Evolutionary conservation across 1,284 basidiomycete genomes (phyloP).

Genomic region (Rhodotorula sp.): DNA sequence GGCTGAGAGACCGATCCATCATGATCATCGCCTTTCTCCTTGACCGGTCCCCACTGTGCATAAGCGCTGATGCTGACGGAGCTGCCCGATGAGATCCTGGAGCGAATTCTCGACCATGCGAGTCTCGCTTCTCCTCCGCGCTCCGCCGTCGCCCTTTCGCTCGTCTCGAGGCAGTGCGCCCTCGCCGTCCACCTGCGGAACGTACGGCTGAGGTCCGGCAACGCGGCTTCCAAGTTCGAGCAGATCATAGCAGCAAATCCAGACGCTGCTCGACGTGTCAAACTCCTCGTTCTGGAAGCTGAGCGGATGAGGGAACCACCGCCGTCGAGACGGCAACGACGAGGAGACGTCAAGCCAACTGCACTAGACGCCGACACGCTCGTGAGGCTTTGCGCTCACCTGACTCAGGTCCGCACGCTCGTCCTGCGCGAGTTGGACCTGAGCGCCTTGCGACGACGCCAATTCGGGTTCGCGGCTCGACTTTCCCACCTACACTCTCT

Average conservation of each 20-base stretch:
- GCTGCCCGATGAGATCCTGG: conserved; percentile 5
- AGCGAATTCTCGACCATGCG: not conserved
- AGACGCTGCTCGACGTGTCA: no score
- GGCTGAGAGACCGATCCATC: not conserved
- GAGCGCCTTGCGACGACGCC: conserved; percentile 7
- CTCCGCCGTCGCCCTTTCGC: conserved; percentile 2
- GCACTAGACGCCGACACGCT: conserved; percentile 4
- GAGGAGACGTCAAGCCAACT: no score
- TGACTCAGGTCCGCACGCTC: not conserved
- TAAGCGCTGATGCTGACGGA: not conserved
- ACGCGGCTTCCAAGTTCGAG: not conserved
- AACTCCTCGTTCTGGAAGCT: no score
- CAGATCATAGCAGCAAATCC: not conserved
- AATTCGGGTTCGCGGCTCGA: conserved; percentile 8
- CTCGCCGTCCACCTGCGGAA: not conserved
- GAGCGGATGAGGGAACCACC: no score
- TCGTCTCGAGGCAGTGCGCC: conserved; percentile 4
- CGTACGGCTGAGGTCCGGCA: not conserved
- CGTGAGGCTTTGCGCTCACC: conserved; percentile 4
- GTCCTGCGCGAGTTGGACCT: not conserved
- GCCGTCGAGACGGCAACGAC: no score
- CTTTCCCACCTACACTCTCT: conserved; percentile 15
- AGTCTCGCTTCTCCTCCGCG: no score
- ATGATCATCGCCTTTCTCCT: not conserved
- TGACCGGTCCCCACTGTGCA: not conserved